Evolutionary conservation across 495 filamentous ascomycete genomes (phyloP), one percentile per base, ranked within the genome.

Genomic region (Penicillium ochrochloron): DNA sequence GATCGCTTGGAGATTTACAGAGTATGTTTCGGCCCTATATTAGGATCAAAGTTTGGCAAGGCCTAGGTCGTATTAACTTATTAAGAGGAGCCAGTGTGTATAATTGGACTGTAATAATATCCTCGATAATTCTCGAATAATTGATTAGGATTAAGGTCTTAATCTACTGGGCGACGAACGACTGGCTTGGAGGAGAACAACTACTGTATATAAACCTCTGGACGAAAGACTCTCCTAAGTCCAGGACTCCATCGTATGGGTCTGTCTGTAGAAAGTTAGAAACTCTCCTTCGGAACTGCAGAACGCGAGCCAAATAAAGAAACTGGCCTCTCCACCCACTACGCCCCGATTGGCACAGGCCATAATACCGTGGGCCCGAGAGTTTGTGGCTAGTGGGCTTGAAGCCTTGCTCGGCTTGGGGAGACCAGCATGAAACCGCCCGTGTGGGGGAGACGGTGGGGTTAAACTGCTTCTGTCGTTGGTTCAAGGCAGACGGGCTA

Each of bases 401-500:
- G n/a, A n/a, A n/a, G n/a, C n/a, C n/a, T n/a, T 17, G 15, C 27
- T 34, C 51, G 25, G 14, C 29, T 53, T 15, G 50, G 10, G 25
- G 50, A 29, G 50, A 62, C n/a, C 1, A 5, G n/a, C 14, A 33
- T 55, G 61, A 67, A 64, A 64, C 59, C 51, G 27, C 23, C 57
- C 53, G 59, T 66, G 67, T 69, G 67, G 67, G 59, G 59, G 60
- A 60, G 58, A 55, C 44, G 62, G 29, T 29, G 50, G 50, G 27
- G 15, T 17, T 42, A 42, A 5, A 5, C 15, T 42, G 17, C 39
- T 42, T 42, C 3, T 4, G 39, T 42, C 15, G 39, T n/a, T 42
- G 17, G 37, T 17, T 15, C 12, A 3, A 14, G 31, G 8, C 31
- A 37, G 12, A 14, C 12, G 9, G 11, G 8, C 33, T 35, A n/a